Percentiles rank a stretch among this genome's conserved stretches.
These are phyloP conservation scores for Haberlea rhodopensis DNA, from an alignment of 257 asterid genomes.

Conservation along the genomic window DNA sequence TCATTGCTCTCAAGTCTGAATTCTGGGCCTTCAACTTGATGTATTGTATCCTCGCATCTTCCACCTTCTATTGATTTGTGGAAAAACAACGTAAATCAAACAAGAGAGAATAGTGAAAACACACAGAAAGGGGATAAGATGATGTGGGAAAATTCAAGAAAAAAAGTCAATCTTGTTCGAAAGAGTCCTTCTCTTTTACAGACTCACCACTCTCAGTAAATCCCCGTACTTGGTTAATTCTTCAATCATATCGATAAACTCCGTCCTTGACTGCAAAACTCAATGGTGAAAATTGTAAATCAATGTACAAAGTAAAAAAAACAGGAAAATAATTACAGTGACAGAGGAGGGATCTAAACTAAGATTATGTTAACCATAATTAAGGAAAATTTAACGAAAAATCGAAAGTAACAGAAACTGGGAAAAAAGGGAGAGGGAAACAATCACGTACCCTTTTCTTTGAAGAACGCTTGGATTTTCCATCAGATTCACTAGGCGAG, in stretches of 20 bases:
- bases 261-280: no score
- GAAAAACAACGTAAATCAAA: neutral
- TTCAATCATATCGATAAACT: constrained; percentile 31
- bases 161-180: no score
- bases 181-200: no score
- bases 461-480: constrained; percentile 28
- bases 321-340: no score
- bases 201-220: constrained; percentile 43
- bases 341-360: no score
- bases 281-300: no score
- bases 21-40: constrained; percentile 34
- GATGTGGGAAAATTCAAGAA: constrained; percentile 15
- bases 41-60: constrained; percentile 32
- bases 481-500: constrained; percentile 53
- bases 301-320: no score
- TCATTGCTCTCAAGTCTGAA: constrained; percentile 38
- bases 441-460: constrained; percentile 38
- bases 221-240: constrained; percentile 40
- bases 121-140: constrained; percentile 1
- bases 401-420: neutral
- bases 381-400: neutral
- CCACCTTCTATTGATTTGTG: constrained; percentile 53
- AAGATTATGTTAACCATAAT: no score
- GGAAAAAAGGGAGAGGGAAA: neutral
- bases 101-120: neutral